Conservation (phyloP, 2,329 filamentous ascomycete species). For the Colletotrichum sublineola region DNA sequence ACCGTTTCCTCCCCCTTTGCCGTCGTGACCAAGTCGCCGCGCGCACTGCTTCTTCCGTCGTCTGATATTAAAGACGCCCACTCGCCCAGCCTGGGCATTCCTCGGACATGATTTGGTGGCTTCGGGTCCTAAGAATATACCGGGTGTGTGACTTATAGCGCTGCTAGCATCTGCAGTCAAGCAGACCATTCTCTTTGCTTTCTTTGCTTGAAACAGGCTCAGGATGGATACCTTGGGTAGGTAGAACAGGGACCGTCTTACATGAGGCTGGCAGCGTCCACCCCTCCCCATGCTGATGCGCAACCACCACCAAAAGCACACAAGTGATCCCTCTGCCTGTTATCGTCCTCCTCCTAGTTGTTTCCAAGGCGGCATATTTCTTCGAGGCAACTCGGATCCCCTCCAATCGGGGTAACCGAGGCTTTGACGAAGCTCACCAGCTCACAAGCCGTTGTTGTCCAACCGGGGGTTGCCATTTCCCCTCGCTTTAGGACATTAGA, state of each 20-base stretch:
- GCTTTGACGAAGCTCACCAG: background rate
- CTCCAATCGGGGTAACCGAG: background rate
- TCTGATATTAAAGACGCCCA: slow-evolving; percentile 21
- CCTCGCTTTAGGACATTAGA: background rate
- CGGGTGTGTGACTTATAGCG: background rate
- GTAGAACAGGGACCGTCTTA: slow-evolving; percentile 25
- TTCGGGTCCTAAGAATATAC: slow-evolving; percentile 31
- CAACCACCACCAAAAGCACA: slow-evolving; percentile 1
- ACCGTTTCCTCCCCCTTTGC: slow-evolving; percentile 19
- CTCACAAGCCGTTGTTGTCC: slow-evolving; percentile 7
- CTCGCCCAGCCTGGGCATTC: slow-evolving; percentile 24
- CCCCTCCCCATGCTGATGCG: slow-evolving; percentile 20
- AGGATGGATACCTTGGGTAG: background rate
- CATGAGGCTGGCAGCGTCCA: slow-evolving; percentile 27
- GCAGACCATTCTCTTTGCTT: background rate
- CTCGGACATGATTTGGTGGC: slow-evolving; percentile 1
- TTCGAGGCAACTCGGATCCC: slow-evolving; percentile 3
- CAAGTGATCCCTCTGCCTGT: background rate
- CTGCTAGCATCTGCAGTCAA: slow-evolving; percentile 1
- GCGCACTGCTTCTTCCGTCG: slow-evolving; percentile 3
- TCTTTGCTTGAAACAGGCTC: slow-evolving; percentile 19
- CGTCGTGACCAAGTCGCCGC: slow-evolving; percentile 17
- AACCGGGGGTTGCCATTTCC: slow-evolving; percentile 3
- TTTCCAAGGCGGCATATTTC: slow-evolving; percentile 5
- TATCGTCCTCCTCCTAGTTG: background rate